Base-by-base conservation (phyloP, 176 grass and related monocot species). In the Neostapfia colusana region DNA sequence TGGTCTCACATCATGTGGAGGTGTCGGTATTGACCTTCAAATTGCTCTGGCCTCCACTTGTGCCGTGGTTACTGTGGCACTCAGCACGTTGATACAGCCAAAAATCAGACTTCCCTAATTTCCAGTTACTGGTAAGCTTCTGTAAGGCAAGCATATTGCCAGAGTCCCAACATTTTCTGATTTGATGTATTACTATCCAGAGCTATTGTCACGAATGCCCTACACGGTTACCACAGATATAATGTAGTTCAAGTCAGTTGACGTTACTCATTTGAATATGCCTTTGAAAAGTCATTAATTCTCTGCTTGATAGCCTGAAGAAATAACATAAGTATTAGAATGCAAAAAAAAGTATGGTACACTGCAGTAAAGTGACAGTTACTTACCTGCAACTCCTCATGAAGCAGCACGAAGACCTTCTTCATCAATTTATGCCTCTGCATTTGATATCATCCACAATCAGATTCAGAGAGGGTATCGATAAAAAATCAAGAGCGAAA, bases 401-500 rank as follows among this genome's bases (percentile, higher is more conserved):
- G 96, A 51, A 99, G 89, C 72, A 95, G 65, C 54, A 88, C 5
- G 51, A 99, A 95, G 27, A 99, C 80, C 74, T 90, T 99, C 87
- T 99, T 99, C 85, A 99, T 85, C 73, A 74, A 86, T 69, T 84
- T 88, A 81, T 99, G 85, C 70, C 83, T 92, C 96, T 99, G 89
- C 74, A 92, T 39, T 44, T 69, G 23, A 75, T 49, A 5, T 79
- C 55, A 48, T 64, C 57, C 49, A 81, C 69, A 68, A 67, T 74
- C 41, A 85, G 26, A 88, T 69, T 50, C 75, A 75, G 12, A 38
- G 15, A 68, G 23, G 45, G 11, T 45, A 61, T 49, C 77, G 20
- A 68, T 39, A 63, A 68, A 77, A 65, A 75, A 73, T 31, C 13
- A 64, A 48, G 34, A 74, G 57, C 65, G 31, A 63, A 84, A 83